Evolutionary conservation across 2,329 filamentous ascomycete species (phyloP).

Genomic region (Microsporum audouinii): DNA sequence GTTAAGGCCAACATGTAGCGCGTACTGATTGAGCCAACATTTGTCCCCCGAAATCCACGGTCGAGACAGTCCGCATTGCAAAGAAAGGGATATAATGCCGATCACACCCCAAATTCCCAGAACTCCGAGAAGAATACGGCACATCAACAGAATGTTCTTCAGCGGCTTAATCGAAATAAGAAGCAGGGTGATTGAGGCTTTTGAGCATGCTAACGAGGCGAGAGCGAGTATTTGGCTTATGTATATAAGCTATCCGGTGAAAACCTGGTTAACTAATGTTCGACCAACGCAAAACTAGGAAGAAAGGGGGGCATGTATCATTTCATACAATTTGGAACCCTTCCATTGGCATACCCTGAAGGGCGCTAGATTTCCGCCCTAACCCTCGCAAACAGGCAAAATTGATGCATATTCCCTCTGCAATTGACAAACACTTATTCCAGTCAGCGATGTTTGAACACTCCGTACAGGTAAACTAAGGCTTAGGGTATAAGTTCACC

Average conservation of each 20-base stretch:
- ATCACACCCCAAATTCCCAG: constrained; percentile 14
- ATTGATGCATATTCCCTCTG: constrained; percentile 15
- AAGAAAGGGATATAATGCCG: constrained; percentile 14
- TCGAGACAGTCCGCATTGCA: constrained; percentile 17
- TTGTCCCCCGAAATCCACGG: constrained; percentile 16
- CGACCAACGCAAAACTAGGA: background rate
- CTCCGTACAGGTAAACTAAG: too few species aligned
- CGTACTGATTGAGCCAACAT: constrained; percentile 17
- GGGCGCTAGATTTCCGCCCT: constrained; percentile 11
- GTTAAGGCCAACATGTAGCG: constrained; percentile 16
- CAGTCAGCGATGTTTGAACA: background rate
- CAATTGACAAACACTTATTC: constrained; percentile 6
- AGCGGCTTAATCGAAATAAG: constrained; percentile 19
- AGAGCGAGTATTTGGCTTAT: constrained; percentile 18
- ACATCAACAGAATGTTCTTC: constrained; percentile 13
- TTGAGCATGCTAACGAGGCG: constrained; percentile 14
- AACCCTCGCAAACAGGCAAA: constrained; percentile 16
- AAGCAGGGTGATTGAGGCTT: constrained; percentile 17
- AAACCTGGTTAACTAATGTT: constrained; percentile 4
- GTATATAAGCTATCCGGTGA: constrained; percentile 14
- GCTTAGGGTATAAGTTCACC: background rate
- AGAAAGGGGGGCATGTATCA: background rate
- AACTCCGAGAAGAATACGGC: constrained; percentile 13
- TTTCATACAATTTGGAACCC: constrained; percentile 15
- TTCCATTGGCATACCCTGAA: constrained; percentile 14